Base-by-base conservation (phyloP, 768 basidiomycete species). In the Serpula lacrymans region DNA sequence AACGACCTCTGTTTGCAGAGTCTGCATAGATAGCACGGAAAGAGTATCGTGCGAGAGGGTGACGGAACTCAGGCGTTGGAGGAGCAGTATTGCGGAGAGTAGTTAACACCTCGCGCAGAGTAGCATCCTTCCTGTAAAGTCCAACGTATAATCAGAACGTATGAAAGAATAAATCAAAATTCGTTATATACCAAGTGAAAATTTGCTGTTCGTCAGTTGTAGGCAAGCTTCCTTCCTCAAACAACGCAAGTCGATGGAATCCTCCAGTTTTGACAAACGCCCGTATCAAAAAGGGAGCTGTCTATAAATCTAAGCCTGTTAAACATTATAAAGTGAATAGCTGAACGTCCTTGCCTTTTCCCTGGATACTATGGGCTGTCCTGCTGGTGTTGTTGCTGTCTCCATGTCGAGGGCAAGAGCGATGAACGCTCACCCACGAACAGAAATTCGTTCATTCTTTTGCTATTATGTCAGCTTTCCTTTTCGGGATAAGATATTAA, bases 1-100 rank as follows among this genome's bases (percentile, higher is more conserved):
- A 85, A 12, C 78, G 75, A 5, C 87, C 88, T 48, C 82, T 80
- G 59, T 77, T 78, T 5, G 76, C 72, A 7, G 80, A 69, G 57
- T 89, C 88, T 4, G 84, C 85, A 47, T 83, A 89, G 35, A 90
- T 77, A 7, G 85, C 78, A 27, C 83, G 77, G 72, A 91, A 91
- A 6, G 80, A 77, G 63, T 85, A 91, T 17, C 85, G 80, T 0
- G 85, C 87, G 25, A 88, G 79, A 4, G 88, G 86, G 57, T 90
- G 87, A 37, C 81, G 78, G 60, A 85, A 83, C 65, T 89, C 87
- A 18, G 77, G 63, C 24, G 80, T 68, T 37, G 71, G 72, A 3
- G 88, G 84, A 3, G 84, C 78, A 18, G 78, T 71, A 51, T 78
- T 78, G 54, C 88, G 84, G 3, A 91, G 75, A 14, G 82, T 84